Conservation (phyloP, 495 filamentous ascomycete species). For the Annulohypoxylon bovei region DNA sequence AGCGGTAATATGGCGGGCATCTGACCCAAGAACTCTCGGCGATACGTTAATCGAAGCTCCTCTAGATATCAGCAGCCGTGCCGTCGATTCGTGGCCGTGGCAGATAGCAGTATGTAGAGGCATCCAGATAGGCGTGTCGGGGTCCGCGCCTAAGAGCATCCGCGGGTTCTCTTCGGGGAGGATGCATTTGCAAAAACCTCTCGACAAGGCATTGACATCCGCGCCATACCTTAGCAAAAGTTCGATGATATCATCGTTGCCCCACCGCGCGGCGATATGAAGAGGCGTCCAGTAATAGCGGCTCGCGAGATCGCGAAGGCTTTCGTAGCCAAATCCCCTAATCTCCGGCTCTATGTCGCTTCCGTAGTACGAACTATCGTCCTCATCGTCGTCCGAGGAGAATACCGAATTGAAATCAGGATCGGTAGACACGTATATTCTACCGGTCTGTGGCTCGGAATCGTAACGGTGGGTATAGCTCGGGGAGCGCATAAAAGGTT, state of each 20-base stretch:
- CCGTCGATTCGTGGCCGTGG: constrained; percentile 43
- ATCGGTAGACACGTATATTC: not conserved
- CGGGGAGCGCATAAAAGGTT: not conserved
- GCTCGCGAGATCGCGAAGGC: not conserved
- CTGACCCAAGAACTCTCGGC: not conserved
- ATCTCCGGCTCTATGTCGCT: not conserved
- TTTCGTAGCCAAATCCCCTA: not conserved
- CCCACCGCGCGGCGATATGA: constrained; percentile 50
- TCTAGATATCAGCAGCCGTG: constrained; percentile 47
- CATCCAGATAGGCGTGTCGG: constrained; percentile 38
- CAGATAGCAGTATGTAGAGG: constrained; percentile 54
- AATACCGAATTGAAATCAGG: not conserved
- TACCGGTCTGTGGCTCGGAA: not conserved
- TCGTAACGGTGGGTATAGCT: not conserved
- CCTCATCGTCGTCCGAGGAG: not conserved
- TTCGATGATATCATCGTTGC: constrained; percentile 45
- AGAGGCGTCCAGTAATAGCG: constrained; percentile 42
- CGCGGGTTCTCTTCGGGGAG: not conserved
- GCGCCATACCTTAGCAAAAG: constrained; percentile 48
- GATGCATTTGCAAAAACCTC: constrained; percentile 47
- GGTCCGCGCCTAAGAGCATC: not conserved
- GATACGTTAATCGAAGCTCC: constrained; percentile 43
- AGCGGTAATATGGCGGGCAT: constrained; percentile 15
- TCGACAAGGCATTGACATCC: constrained; percentile 31
- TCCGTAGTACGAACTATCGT: not conserved